Evolutionary conservation across 192 early-diverging fungal species (phyloP).

Genomic region (Linnemannia schmuckeri): DNA sequence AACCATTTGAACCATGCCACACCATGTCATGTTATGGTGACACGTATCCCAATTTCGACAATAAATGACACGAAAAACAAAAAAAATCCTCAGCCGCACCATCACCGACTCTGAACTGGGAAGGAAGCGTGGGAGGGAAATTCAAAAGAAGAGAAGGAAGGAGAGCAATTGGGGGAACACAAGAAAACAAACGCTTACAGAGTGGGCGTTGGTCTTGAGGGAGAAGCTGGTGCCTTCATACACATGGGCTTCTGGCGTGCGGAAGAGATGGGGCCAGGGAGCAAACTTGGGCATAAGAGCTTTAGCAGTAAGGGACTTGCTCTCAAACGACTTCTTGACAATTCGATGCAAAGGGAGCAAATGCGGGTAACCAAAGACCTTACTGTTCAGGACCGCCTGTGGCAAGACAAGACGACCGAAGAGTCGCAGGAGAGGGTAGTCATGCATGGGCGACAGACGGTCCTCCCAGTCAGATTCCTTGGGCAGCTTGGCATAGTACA

Average conservation of each 20-base stretch:
- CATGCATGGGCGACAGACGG: slow-evolving; percentile 61
- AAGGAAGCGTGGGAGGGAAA: no score
- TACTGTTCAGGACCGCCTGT: slow-evolving; percentile 32
- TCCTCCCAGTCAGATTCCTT: slow-evolving; percentile 43
- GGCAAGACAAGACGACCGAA: slow-evolving; percentile 65
- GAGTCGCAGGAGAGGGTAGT: slow-evolving; percentile 62
- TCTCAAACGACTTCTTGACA: slow-evolving; percentile 8
- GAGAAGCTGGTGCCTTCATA: slow-evolving; percentile 41
- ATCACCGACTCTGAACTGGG: no score
- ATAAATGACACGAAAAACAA: no score
- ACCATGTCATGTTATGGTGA: no score
- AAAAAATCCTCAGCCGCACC: no score
- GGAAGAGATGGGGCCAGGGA: slow-evolving; percentile 1
- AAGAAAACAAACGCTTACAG: slow-evolving; percentile 32
- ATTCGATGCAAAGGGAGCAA: slow-evolving; percentile 14
- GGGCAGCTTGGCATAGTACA: slow-evolving; percentile 62
- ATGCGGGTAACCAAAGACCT: slow-evolving; percentile 13
- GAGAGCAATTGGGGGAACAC: not conserved
- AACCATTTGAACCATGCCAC: not conserved
- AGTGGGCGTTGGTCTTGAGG: slow-evolving; percentile 54
- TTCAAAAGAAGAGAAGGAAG: not conserved
- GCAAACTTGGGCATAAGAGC: slow-evolving; percentile 22
- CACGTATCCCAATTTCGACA: no score
- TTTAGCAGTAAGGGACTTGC: not conserved
- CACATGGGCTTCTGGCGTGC: slow-evolving; percentile 42